Evolutionary conservation across 2,329 filamentous ascomycete species (phyloP).

Genomic region (Fusarium stilboides): DNA sequence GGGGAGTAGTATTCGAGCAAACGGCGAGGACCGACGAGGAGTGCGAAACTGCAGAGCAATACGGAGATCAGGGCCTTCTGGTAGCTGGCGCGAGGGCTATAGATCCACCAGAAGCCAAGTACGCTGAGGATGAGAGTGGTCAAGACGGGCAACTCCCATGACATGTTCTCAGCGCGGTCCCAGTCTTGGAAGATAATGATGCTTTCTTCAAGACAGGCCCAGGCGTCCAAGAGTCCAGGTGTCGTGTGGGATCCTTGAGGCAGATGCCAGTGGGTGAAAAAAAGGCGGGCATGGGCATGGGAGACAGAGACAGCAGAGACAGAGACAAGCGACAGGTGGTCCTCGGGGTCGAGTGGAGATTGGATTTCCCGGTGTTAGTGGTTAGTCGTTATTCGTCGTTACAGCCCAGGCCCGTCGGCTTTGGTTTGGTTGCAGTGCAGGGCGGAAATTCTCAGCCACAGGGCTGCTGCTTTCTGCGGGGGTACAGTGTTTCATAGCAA

Average conservation of each 20-base stretch:
- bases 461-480: slow-evolving; percentile 4
- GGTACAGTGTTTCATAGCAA: slow-evolving; percentile 1
- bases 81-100: slow-evolving; percentile 53
- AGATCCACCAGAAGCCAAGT: slow-evolving; percentile 57
- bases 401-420: too few relatives aligned
- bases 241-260: slow-evolving; percentile 46
- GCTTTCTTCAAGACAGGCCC: slow-evolving; percentile 46
- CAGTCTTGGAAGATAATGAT: slow-evolving; percentile 43
- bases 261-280: slow-evolving; percentile 48
- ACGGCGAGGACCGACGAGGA: slow-evolving; percentile 54
- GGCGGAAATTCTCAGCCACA: slow-evolving; percentile 26
- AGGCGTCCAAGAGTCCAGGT: slow-evolving; percentile 37
- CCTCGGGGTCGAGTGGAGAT: slow-evolving; percentile 23
- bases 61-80: slow-evolving; percentile 53
- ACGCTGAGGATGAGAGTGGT: slow-evolving; percentile 59
- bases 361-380: slow-evolving; percentile 14
- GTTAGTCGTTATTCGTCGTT: slow-evolving; percentile 6
- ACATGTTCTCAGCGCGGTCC: slow-evolving; percentile 59
- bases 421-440: slow-evolving; percentile 7
- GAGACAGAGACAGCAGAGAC: slow-evolving; percentile 38
- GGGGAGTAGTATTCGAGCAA: slow-evolving; percentile 51
- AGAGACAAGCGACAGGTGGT: slow-evolving; percentile 31
- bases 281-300: slow-evolving; percentile 46
- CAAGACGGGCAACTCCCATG: slow-evolving; percentile 60
- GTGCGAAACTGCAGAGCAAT: slow-evolving; percentile 52